Evolutionary conservation across 2,329 filamentous ascomycete genomes (phyloP).

Genomic region (Simplicillium aogashimaense): DNA sequence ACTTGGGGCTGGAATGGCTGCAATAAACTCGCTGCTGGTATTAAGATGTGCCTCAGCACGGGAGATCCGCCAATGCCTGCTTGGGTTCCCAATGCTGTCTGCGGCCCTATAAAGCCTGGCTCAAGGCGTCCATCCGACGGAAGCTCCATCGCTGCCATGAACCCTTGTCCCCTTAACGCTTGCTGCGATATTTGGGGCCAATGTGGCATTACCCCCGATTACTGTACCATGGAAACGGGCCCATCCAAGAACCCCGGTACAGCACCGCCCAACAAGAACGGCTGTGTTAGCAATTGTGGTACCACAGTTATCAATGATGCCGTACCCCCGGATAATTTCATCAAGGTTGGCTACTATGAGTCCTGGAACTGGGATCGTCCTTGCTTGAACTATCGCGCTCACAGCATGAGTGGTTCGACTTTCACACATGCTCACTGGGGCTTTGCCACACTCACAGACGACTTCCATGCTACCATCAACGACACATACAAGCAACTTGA

Average conservation of each 20-base stretch:
- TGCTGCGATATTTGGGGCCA: slow-evolving; percentile 32
- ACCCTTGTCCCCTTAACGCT: slow-evolving; percentile 33
- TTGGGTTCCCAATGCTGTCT: slow-evolving; percentile 14
- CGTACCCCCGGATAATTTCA: slow-evolving; percentile 2
- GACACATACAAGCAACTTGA: slow-evolving; percentile 15
- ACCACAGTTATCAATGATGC: slow-evolving; percentile 7
- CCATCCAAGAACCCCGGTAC: slow-evolving; percentile 8
- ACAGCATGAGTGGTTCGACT: too few species aligned
- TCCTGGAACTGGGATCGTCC: slow-evolving; percentile 6
- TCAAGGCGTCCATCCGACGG: slow-evolving; percentile 20
- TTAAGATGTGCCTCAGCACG: slow-evolving; percentile 18
- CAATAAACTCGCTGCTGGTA: slow-evolving; percentile 9
- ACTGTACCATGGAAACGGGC: slow-evolving; percentile 18
- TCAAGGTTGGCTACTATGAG: slow-evolving; percentile 10
- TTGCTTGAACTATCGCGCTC: slow-evolving; percentile 5
- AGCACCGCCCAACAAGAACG: slow-evolving; percentile 6
- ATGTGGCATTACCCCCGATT: slow-evolving; percentile 32
- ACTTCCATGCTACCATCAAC: too few species aligned
- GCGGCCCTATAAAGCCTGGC: slow-evolving; percentile 33
- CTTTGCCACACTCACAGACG: too few species aligned
- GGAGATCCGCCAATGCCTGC: slow-evolving; percentile 18
- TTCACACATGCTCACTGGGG: too few species aligned
- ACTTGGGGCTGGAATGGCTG: slow-evolving; percentile 29
- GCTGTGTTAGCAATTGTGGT: slow-evolving; percentile 14
- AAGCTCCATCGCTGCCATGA: slow-evolving; percentile 25